These are phyloP conservation scores for Lactarius psammicola DNA, from an alignment of 768 basidiomycete species.

Conservation along the genomic window DNA sequence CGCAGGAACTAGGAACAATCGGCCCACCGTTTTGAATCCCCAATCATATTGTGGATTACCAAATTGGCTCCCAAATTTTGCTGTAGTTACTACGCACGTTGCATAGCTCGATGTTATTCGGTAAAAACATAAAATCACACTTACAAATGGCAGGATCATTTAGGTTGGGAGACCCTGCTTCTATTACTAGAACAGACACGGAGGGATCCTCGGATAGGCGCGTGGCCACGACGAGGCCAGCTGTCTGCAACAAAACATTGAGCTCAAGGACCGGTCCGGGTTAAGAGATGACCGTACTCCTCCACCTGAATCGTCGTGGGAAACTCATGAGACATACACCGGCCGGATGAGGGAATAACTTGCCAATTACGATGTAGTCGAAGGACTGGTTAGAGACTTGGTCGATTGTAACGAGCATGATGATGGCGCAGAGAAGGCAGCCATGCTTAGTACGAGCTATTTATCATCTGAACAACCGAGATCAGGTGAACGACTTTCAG, in stretches of 20 bases:
- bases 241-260: slow-evolving; percentile 11
- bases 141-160: slow-evolving; percentile 22
- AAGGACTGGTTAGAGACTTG: slow-evolving; percentile 24
- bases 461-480: not conserved
- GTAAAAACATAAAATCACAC: not conserved
- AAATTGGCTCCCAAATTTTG: not conserved
- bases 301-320: slow-evolving; percentile 11
- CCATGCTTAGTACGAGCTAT: not conserved
- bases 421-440: not conserved
- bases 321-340: not conserved
- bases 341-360: not conserved
- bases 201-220: slow-evolving; percentile 26
- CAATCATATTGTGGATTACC: slow-evolving; percentile 19
- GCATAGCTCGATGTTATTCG: not conserved
- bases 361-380: slow-evolving; percentile 29
- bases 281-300: slow-evolving; percentile 1
- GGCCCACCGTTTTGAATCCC: slow-evolving; percentile 15
- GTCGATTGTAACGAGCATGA: slow-evolving; percentile 25
- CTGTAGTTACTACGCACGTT: slow-evolving; percentile 3
- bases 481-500: not conserved
- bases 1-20: not conserved
- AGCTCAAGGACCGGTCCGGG: not conserved
- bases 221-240: slow-evolving; percentile 27
- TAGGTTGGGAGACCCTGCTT: slow-evolving; percentile 23
- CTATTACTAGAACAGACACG: slow-evolving; percentile 25